A percentile compares a stretch with the other conserved stretches of the same genome.
phyloP scores from a whole-genome alignment of 768 basidiomycete species.

The Wakefieldia striispora region DNA sequence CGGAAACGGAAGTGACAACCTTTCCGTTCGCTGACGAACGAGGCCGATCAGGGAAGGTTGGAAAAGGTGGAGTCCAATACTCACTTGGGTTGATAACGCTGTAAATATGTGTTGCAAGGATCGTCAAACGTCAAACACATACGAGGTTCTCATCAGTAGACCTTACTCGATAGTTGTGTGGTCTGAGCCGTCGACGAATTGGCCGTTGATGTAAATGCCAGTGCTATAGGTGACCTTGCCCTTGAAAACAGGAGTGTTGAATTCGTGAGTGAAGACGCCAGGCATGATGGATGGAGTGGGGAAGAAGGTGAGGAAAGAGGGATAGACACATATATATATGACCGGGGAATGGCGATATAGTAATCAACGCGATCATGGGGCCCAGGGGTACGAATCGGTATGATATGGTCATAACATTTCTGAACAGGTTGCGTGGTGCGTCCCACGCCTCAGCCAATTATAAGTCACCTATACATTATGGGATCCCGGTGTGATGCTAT shows the following conservation, averaged over 20 bases:
- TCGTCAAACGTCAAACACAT: neutral
- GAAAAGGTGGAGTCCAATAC: slow-evolving; percentile 8
- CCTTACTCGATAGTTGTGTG: slow-evolving; percentile 69
- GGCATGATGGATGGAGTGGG: slow-evolving; percentile 35
- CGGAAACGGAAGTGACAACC: slow-evolving; percentile 50
- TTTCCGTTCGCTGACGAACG: slow-evolving; percentile 57
- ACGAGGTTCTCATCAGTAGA: neutral
- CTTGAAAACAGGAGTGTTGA: slow-evolving; percentile 55
- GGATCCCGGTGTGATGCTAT: no score
- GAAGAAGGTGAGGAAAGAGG: neutral
- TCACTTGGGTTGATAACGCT: slow-evolving; percentile 60
- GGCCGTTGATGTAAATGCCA: slow-evolving; percentile 69
- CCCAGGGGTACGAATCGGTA: no score
- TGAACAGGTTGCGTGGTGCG: no score
- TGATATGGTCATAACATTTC: no score
- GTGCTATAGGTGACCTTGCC: slow-evolving; percentile 56
- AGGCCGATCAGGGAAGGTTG: neutral
- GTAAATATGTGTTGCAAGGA: neutral
- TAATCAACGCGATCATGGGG: no score
- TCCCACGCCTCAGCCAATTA: no score
- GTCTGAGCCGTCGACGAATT: slow-evolving; percentile 59
- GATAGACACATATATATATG: slow-evolving; percentile 20
- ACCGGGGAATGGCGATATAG: neutral
- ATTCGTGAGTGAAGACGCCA: slow-evolving; percentile 44
- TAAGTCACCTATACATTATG: no score